These are phyloP conservation scores for Penicillium sp. DNA, from an alignment of 2,329 filamentous ascomycete genomes.

Conservation along the genomic window DNA sequence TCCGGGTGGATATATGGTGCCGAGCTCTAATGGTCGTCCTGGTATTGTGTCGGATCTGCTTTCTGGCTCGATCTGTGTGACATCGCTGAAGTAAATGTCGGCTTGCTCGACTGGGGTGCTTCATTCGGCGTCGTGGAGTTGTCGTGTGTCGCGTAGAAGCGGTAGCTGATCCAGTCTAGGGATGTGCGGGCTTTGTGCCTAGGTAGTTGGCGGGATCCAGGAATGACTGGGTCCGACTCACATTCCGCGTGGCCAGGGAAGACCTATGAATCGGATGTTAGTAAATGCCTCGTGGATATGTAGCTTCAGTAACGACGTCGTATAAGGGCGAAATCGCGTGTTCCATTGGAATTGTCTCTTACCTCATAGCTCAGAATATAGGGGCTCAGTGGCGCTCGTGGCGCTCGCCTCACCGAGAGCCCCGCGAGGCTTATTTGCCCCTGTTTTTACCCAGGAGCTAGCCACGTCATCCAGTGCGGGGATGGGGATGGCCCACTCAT, in stretches of 20 bases:
- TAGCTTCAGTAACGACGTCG: not conserved
- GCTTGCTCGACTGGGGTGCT: not conserved
- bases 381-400: no score
- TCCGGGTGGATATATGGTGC: not conserved
- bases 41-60: not conserved
- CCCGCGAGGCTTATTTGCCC: no score
- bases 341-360: not conserved
- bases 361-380: no score
- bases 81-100: not conserved
- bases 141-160: not conserved
- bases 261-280: constrained; percentile 1
- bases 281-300: constrained; percentile 2
- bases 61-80: not conserved
- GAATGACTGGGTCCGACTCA: constrained; percentile 4
- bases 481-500: no score
- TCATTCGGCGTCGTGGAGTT: not conserved
- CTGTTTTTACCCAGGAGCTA: no score
- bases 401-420: no score
- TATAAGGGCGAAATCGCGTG: not conserved
- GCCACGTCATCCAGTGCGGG: no score
- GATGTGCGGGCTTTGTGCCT: constrained; percentile 4
- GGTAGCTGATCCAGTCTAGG: constrained; percentile 11
- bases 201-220: constrained; percentile 2
- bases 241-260: constrained; percentile 6
- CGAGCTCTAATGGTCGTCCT: not conserved